Evolutionary conservation across 2,329 filamentous ascomycete species (phyloP), one percentile per base, ranked within the genome.

Genomic region (Achaetomium macrosporum): DNA sequence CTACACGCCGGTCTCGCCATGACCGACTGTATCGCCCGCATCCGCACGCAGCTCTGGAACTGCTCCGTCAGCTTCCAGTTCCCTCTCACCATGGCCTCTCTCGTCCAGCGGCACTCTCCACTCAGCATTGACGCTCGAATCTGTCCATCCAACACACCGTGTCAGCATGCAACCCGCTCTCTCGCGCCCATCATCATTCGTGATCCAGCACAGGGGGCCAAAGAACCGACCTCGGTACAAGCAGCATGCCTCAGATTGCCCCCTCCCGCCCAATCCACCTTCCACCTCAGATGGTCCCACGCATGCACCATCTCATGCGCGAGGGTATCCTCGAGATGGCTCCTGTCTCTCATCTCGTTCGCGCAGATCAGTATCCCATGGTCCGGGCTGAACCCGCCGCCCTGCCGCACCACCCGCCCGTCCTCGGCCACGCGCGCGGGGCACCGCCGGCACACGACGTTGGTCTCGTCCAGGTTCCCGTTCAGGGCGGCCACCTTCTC

Each of bases 301-400:
- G 91, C 91, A 69, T 99, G 93, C 49, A 99, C 87, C 90, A 99
- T 95, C 74, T 99, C 93, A 70, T 99, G 93, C 29, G 91, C 85
- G 65, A 99, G 75, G 11, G 91, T 96, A 68, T 99, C 93, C 73
- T 99, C 93, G 61, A 96, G 70, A 67, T 96, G 90, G 31, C 84
- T 84, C 53, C 83, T 76, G 66, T 90, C 84, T 54, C 85, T 77
- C 66, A 97, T 82, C 71, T 93, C 85, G 71, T 99, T 99, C 47
- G 93, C 90, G 71, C 93, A 99, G 19, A 99, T 77, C 65, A 95
- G 68, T 58, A 99, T 96, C 36, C 93, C 93, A 67, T 90, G 87
- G 47, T 87, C 78, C 1, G 90, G 84, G 67, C 86, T 85, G 68
- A 97, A 97, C 1, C 93, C 93, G 25, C 92, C 93, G 33, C 80